phyloP scores from a whole-genome alignment of 805 yeast species.

The Pichia pseudocactophila region DNA sequence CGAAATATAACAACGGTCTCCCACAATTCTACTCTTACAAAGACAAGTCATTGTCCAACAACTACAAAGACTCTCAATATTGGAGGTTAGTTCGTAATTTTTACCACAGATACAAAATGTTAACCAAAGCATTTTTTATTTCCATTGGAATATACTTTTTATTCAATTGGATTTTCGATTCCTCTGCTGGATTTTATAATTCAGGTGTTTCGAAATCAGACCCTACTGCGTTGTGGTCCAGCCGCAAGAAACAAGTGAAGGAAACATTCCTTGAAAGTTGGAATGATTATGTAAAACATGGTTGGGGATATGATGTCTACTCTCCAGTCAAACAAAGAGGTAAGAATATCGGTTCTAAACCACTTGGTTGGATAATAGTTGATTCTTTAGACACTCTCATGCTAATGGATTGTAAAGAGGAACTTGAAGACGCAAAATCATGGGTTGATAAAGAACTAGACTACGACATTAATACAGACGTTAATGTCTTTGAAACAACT shows the following conservation, averaged over 20 bases:
- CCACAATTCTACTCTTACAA: conserved; percentile 43
- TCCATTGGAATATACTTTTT: conserved; percentile 34
- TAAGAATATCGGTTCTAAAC: conserved; percentile 67
- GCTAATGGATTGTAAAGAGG: conserved; percentile 63
- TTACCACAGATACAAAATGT: conserved; percentile 27
- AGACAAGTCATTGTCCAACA: conserved; percentile 30
- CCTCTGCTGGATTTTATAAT: neutral
- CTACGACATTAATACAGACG: conserved; percentile 65
- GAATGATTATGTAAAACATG: conserved; percentile 64
- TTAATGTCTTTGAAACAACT: conserved; percentile 88
- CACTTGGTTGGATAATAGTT: conserved; percentile 90
- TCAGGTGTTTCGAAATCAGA: neutral
- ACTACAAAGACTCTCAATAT: conserved; percentile 4
- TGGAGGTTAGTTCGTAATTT: conserved; percentile 9
- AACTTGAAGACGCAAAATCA: conserved; percentile 50
- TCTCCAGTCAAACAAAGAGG: conserved; percentile 56
- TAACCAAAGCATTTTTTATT: conserved; percentile 35
- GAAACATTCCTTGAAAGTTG: conserved; percentile 68
- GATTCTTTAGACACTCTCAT: conserved; percentile 78
- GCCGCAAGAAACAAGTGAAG: conserved; percentile 49
- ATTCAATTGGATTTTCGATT: conserved; percentile 17
- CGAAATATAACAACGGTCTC: conserved; percentile 24
- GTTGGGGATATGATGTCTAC: conserved; percentile 80
- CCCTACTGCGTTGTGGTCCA: conserved; percentile 32
- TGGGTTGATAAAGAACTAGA: conserved; percentile 69